phyloP scores from a whole-genome alignment of 345 rosid genomes.

The Heritiera littoralis region DNA sequence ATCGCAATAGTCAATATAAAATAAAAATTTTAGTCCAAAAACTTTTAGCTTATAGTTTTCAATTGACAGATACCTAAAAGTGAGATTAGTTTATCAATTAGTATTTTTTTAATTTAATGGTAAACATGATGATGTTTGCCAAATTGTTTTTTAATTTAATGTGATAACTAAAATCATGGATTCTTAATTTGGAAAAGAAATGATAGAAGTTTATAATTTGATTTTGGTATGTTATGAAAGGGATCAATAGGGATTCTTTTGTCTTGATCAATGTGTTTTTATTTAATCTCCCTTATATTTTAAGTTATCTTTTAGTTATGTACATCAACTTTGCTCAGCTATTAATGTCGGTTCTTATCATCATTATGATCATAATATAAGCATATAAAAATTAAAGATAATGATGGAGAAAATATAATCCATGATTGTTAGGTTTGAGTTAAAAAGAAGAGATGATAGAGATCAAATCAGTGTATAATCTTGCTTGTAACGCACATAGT shows the following conservation, averaged over 20 bases:
- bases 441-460: not conserved
- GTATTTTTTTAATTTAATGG: not conserved
- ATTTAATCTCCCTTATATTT: not conserved
- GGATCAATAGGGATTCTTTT: not conserved
- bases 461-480: not conserved
- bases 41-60: not conserved
- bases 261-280: not conserved
- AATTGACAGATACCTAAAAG: not conserved
- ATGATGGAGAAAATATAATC: not conserved
- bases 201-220: too few relatives aligned
- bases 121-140: conserved; percentile 8
- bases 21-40: not conserved
- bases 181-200: too few relatives aligned
- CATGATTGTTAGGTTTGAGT: not conserved
- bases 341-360: not conserved
- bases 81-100: not conserved
- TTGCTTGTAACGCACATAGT: not conserved
- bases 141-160: not conserved
- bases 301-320: not conserved
- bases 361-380: not conserved
- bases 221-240: too few relatives aligned
- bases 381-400: not conserved
- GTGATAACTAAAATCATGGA: too few relatives aligned
- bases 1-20: not conserved
- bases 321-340: not conserved